Conservation (phyloP, 2,329 filamentous ascomycete genomes). For the Cercospora canescens region DNA sequence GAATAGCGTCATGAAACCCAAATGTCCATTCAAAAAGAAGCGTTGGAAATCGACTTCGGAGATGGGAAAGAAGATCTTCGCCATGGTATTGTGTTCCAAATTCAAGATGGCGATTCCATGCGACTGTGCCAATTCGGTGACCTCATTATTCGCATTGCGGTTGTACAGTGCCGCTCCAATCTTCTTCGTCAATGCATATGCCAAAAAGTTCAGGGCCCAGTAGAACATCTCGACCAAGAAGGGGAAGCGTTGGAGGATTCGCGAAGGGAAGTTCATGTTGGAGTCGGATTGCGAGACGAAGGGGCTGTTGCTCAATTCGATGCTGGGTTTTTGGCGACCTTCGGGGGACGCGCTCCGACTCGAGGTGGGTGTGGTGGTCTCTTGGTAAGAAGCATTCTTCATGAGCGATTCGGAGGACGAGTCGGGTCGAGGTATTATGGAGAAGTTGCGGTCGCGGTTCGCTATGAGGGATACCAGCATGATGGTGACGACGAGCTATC, state of each 20-base stretch:
- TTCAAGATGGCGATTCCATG: conserved; percentile 58
- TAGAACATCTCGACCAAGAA: conserved; percentile 75
- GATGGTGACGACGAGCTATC: conserved; percentile 44
- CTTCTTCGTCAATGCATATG: conserved; percentile 59
- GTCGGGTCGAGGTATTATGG: conserved; percentile 25
- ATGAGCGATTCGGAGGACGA: conserved; percentile 22
- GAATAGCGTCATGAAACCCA: conserved; percentile 54
- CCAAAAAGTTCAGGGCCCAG: conserved; percentile 66
- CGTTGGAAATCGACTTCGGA: conserved; percentile 55
- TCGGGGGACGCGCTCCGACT: conserved; percentile 35
- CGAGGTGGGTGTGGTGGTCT: conserved; percentile 17
- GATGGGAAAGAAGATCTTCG: conserved; percentile 56
- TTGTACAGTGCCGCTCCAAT: conserved; percentile 30
- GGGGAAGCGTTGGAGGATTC: conserved; percentile 66
- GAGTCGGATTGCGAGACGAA: conserved; percentile 53
- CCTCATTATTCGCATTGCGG: conserved; percentile 43
- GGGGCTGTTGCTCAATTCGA: conserved; percentile 51
- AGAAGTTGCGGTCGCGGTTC: conserved; percentile 42
- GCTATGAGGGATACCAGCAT: conserved; percentile 44
- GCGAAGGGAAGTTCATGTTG: conserved; percentile 55
- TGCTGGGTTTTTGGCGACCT: conserved; percentile 46
- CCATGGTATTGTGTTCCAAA: conserved; percentile 53
- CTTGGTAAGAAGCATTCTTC: conserved; percentile 22
- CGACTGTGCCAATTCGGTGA: conserved; percentile 58
- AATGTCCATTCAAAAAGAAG: conserved; percentile 58